Evolutionary conservation across 768 basidiomycete species (phyloP), one percentile per base, ranked within the genome.

Genomic region (Russula lepida): DNA sequence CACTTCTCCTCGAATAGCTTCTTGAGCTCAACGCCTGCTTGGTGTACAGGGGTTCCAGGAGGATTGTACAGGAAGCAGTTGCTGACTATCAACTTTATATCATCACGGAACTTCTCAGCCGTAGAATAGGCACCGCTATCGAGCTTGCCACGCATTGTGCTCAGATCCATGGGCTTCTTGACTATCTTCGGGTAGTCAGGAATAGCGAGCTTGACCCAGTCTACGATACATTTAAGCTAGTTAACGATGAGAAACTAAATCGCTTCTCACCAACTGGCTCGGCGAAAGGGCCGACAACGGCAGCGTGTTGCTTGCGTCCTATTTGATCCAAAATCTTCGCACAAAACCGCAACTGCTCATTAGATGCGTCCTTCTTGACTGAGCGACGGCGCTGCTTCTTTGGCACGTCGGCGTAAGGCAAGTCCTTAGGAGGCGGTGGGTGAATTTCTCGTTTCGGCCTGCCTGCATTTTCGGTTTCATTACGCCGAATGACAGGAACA

Each of bases 371-470:
- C 71, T 82, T 84, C 47, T 74, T 72, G 41, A 68, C 71, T 72
- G 89, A 88, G 52, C 74, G 73, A 69, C 83, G 85, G 63, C 84
- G 79, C 58, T 78, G 73, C 71, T 86, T 86, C 76, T 85, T 87
- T 32, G 89, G 85, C 2, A 70, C 79, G 70, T 92, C 90, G 13
- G 83, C 82, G 70, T 95, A 97, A 0, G 87, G 82, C 11, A 94
- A 73, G 68, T 98, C 95, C 73, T 93, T 95, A 0, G 93, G 85
- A 23, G 92, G 88, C 12, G 95, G 95, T 4, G 95, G 92, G 70
- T 98, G 95, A 30, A 98, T 95, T 73, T 99, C 97, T 56, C 97
- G 90, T 76, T 98, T 98, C 2, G 95, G 95, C n/a, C 97, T 85
- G 25, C 82, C 81, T 27, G 74, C 76, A 62, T 79, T 77, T 60